A percentile compares a stretch with the other conserved stretches of the same genome.
phyloP scores from a whole-genome alignment of 257 asterid species.

The Nyctanthes arbortristis region DNA sequence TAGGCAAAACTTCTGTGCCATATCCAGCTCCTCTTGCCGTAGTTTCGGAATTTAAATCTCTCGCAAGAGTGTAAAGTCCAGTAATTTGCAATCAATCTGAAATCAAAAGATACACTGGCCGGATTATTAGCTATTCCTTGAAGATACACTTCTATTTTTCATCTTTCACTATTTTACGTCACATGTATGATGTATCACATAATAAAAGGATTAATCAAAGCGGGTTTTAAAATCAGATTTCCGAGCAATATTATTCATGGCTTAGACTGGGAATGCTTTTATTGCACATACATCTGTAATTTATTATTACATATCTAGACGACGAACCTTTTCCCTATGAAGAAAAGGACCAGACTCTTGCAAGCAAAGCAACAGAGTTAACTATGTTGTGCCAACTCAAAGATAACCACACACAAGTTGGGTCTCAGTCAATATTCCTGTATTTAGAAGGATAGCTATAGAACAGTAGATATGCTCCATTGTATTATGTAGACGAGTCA shows the following conservation, averaged over 20 bases:
- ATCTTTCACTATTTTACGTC: background rate
- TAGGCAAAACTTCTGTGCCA: background rate
- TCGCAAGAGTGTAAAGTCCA: background rate
- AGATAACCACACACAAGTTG: background rate
- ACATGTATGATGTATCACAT: background rate
- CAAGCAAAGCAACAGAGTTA: background rate
- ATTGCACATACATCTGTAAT: background rate
- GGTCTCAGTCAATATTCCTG: background rate
- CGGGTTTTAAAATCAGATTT: background rate
- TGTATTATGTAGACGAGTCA: background rate
- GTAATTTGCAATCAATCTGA: background rate
- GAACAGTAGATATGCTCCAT: background rate
- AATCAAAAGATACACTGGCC: background rate
- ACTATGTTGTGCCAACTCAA: too few species aligned
- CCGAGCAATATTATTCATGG: background rate
- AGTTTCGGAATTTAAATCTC: background rate
- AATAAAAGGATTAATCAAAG: background rate
- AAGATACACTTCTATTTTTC: background rate
- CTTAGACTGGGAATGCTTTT: background rate
- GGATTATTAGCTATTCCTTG: background rate
- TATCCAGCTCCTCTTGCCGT: background rate
- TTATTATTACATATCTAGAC: background rate
- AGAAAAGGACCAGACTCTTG: too few species aligned
- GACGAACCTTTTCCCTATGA: too few species aligned
- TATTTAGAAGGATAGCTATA: background rate